Evolutionary conservation across 2,329 filamentous ascomycete genomes (phyloP).

Genomic region (Fusarium sp.): DNA sequence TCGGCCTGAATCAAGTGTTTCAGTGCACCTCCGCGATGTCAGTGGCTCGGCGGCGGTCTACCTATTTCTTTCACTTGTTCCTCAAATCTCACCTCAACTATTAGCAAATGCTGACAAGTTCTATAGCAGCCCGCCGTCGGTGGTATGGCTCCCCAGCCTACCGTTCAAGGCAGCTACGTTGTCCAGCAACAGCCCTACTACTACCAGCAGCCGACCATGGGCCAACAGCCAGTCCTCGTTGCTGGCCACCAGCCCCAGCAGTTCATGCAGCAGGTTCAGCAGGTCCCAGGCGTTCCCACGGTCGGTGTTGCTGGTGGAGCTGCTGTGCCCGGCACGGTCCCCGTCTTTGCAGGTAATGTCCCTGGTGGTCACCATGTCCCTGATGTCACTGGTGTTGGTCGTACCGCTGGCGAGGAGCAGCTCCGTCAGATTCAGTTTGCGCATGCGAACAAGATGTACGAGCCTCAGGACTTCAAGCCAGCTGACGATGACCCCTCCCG

Average conservation of each 20-base stretch:
- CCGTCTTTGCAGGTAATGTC: conserved; percentile 54
- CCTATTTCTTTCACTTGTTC: neutral
- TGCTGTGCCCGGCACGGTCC: conserved; percentile 37
- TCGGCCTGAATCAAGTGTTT: neutral
- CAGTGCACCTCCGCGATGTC: neutral
- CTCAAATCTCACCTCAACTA: neutral
- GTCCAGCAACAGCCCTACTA: conserved; percentile 48
- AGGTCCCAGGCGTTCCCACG: conserved; percentile 40
- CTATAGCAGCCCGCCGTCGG: conserved; percentile 46
- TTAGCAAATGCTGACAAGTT: conserved; percentile 23
- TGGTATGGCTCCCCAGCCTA: conserved; percentile 42
- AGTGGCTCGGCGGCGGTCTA: neutral
- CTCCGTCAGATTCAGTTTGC: conserved; percentile 60
- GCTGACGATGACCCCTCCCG: conserved; percentile 67
- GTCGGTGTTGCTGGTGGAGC: conserved; percentile 40
- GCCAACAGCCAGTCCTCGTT: conserved; percentile 47
- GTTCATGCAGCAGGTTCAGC: conserved; percentile 40
- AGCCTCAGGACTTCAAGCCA: conserved; percentile 71
- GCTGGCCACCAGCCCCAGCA: conserved; percentile 39
- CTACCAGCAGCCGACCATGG: conserved; percentile 45
- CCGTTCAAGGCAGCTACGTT: conserved; percentile 42
- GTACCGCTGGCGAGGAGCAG: conserved; percentile 58
- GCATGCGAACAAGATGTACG: conserved; percentile 59
- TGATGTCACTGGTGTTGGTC: conserved; percentile 63
- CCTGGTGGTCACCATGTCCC: conserved; percentile 47